Base-by-base conservation (phyloP, 2,329 filamentous ascomycete species). In the Fusarium burgessii region DNA sequence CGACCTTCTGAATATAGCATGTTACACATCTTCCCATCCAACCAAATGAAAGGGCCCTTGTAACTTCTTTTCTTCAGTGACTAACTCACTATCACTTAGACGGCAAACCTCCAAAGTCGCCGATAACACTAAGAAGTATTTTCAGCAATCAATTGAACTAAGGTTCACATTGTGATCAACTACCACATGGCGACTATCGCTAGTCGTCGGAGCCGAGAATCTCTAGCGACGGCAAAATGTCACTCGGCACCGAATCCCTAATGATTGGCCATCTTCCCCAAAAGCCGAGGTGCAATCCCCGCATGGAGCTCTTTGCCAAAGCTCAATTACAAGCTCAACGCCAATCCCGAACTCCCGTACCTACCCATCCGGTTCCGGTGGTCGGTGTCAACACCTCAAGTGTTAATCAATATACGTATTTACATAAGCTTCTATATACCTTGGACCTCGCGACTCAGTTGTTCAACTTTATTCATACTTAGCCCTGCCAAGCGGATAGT, bases 191-290 rank as follows among this genome's bases (percentile, higher is more conserved):
- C 18, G 42, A 51, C 32, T 25, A 32, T 45, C 49, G 17, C 29
- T 50, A 47, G 42, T 56, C 38, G 27, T 58, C 69, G 69, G 69
- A 72, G 61, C 69, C 69, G 69, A 66, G 35, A 23, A 18, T 14
- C 33, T 36, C 46, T n/a, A 25, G 25, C 35, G 27, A 45, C 69
- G 69, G 69, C 65, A 50, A 72, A 25, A 52, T 40, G 49, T 55
- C 20, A 46, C 43, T 66, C 69, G 69, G 69, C 69, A 72, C 69
- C 69, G 69, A 72, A 42, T 23, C 32, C 33, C 25, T 54, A 50
- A 32, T 64, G 56, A 55, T 55, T 71, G 68, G 54, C 47, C 38
- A 20, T 56, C 46, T 33, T 40, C 35, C 13, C 32, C 23, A 62
- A 51, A 45, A 70, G 65, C 69, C 69, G 69, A 71, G 64, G 65